phyloP scores from a whole-genome alignment of 176 grass and related monocot species.

The Echinochloa phyllopogon region DNA sequence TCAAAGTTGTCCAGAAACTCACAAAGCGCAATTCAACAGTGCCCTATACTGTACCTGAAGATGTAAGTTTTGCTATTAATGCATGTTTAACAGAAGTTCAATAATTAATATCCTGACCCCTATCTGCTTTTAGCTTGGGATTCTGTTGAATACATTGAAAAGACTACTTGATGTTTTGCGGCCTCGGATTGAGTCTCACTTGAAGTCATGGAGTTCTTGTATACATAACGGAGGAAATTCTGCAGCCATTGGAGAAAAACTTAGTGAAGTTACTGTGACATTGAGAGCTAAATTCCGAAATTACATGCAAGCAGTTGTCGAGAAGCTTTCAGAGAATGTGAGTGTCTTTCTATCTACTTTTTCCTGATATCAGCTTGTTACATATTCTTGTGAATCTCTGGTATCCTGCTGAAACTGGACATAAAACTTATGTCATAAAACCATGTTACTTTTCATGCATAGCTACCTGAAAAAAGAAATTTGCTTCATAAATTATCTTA shows the following conservation, averaged over 20 bases:
- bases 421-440: conserved; percentile 19
- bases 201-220: conserved; percentile 98
- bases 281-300: conserved; percentile 96
- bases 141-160: conserved; percentile 99
- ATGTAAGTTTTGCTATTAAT: conserved; percentile 61
- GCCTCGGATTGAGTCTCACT: conserved; percentile 76
- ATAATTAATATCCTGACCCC: conserved; percentile 30
- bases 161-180: conserved; percentile 84
- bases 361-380: neutral
- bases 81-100: conserved; percentile 17
- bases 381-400: conserved; percentile 7
- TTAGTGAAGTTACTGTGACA: conserved; percentile 85
- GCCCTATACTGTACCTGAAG: conserved; percentile 82
- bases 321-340: conserved; percentile 95
- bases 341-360: conserved; percentile 37
- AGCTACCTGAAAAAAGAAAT: neutral
- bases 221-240: conserved; percentile 75
- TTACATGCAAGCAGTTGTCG: conserved; percentile 92
- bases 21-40: conserved; percentile 78
- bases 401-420: neutral
- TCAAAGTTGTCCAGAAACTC: conserved; percentile 94
- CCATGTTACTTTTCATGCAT: neutral
- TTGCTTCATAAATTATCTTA: neutral
- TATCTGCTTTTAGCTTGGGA: conserved; percentile 70
- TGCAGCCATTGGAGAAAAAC: conserved; percentile 69